Conservation (phyloP, 2,329 filamentous ascomycete genomes). For the Furcasterigmium sp. region DNA sequence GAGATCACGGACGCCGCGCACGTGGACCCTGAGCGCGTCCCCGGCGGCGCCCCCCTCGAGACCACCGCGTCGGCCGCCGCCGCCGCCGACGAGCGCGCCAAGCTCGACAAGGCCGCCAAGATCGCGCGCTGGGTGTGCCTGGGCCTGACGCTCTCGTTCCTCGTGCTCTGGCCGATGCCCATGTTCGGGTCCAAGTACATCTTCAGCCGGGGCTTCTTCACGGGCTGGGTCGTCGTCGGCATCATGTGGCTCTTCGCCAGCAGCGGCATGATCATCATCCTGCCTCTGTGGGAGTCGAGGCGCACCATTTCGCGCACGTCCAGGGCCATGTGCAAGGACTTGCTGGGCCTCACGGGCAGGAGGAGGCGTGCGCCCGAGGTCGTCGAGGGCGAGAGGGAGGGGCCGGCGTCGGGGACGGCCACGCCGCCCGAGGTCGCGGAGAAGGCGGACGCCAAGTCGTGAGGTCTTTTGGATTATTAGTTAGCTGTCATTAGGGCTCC, state of each 20-base stretch:
- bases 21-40: conserved; percentile 60
- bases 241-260: conserved; percentile 63
- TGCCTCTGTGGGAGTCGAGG: conserved; percentile 11
- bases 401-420: neutral
- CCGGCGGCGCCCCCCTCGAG: conserved; percentile 27
- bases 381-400: neutral
- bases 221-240: conserved; percentile 65
- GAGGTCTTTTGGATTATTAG: too few species aligned
- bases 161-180: conserved; percentile 23
- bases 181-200: conserved; percentile 21
- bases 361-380: conserved; percentile 2
- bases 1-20: conserved; percentile 59
- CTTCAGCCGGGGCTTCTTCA: conserved; percentile 53
- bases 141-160: conserved; percentile 49
- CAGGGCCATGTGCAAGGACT: conserved; percentile 8
- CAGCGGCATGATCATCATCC: conserved; percentile 10
- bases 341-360: conserved; percentile 3
- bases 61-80: conserved; percentile 4
- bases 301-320: conserved; percentile 8
- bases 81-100: conserved; percentile 27
- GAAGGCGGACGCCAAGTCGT: conserved; percentile 3
- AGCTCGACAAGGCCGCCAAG: conserved; percentile 40
- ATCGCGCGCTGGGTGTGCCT: conserved; percentile 45
- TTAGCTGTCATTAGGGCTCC: too few species aligned
- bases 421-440: conserved; percentile 7